Conservation (phyloP, 2,329 filamentous ascomycete species). For the Botrytis tulipae region DNA sequence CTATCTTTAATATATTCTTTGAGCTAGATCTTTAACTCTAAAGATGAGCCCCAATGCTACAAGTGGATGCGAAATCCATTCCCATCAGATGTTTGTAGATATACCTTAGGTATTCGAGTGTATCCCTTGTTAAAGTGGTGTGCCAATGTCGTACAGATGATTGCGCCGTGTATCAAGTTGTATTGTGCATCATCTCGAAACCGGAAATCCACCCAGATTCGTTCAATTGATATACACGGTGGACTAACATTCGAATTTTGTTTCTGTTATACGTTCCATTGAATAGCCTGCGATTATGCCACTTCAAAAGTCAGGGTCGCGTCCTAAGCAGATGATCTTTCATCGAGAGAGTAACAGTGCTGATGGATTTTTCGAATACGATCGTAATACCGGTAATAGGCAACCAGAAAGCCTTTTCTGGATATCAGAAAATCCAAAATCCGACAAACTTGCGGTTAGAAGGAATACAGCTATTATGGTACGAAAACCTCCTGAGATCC, state of each 20-base stretch:
- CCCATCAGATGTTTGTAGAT: constrained; percentile 3
- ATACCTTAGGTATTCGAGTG: background rate
- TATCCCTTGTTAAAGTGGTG: background rate
- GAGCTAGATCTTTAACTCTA: constrained; percentile 3
- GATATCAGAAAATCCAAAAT: constrained; percentile 15
- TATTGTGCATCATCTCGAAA: constrained; percentile 3
- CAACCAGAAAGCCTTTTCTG: constrained; percentile 10
- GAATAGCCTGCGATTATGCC: background rate
- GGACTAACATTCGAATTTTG: background rate
- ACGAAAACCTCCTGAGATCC: background rate
- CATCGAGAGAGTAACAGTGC: constrained; percentile 9
- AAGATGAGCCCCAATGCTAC: constrained; percentile 12
- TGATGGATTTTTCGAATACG: constrained; percentile 13
- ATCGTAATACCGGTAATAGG: constrained; percentile 17
- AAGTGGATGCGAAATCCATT: background rate
- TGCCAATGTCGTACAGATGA: background rate
- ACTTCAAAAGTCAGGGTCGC: background rate
- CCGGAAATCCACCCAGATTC: background rate
- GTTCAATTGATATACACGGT: background rate
- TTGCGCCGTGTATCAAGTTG: background rate
- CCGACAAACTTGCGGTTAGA: background rate
- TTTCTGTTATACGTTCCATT: background rate
- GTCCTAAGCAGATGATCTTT: background rate
- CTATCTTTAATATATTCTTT: background rate
- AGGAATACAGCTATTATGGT: constrained; percentile 2